A percentile compares a stretch with the other conserved stretches of the same genome.
Conservation (phyloP, 2,329 filamentous ascomycete genomes). For the Cladophialophora chaetospira region DNA sequence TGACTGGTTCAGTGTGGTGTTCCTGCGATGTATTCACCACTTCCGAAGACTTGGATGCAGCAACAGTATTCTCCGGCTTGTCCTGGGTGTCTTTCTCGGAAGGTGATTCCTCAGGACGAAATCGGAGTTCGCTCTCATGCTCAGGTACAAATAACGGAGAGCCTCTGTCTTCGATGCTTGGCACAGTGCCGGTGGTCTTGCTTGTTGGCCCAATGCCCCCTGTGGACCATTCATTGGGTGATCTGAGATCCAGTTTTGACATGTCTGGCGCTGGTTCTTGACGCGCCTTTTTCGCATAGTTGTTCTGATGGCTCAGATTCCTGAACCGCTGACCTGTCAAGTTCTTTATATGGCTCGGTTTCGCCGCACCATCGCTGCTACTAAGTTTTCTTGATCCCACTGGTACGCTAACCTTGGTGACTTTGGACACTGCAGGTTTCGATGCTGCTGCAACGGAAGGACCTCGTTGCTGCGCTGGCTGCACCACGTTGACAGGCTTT, state of each 20-base stretch:
- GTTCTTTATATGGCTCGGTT: neutral
- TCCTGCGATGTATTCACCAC: too few relatives aligned
- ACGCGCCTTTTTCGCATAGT: constrained; percentile 19
- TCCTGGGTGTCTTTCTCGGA: too few relatives aligned
- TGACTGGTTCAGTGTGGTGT: too few relatives aligned
- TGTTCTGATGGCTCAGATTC: constrained; percentile 28
- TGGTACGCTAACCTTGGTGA: neutral
- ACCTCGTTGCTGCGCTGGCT: neutral
- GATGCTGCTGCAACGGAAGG: neutral
- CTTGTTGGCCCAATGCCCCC: neutral
- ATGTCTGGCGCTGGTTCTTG: constrained; percentile 23
- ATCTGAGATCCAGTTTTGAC: constrained; percentile 16
- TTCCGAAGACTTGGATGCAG: too few relatives aligned
- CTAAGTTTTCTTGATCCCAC: neutral
- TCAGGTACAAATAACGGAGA: constrained; percentile 23
- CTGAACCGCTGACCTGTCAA: constrained; percentile 23
- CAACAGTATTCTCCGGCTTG: too few relatives aligned
- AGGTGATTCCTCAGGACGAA: too few relatives aligned
- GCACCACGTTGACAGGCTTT: neutral
- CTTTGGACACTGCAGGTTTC: neutral
- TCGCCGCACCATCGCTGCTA: neutral
- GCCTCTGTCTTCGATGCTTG: neutral
- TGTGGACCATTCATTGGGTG: constrained; percentile 17
- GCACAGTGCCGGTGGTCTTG: neutral
- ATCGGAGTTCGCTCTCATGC: too few relatives aligned